Evolutionary conservation across 2,329 filamentous ascomycete genomes (phyloP), one percentile per base, ranked within the genome.

Genomic region (Claviceps paspali): DNA sequence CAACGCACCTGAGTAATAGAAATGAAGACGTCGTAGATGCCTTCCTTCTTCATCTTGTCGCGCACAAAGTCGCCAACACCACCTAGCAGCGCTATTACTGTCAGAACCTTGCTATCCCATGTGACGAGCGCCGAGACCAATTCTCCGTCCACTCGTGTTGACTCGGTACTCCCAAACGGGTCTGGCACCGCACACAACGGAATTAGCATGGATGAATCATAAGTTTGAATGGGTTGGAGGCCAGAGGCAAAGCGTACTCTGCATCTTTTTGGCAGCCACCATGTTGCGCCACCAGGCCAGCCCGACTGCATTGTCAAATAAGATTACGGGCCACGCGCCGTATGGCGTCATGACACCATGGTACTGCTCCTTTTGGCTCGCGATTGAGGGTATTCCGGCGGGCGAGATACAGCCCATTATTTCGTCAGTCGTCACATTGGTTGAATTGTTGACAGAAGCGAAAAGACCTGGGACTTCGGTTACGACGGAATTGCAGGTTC

Each of bases 91-190:
- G 60, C 53, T 14, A 54, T 47, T 0, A 63, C 59, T 0, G 59
- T 64, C 8, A 57, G 57, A 6, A 63, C 47, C 38, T 64, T 64
- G 43, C 59, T 62, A 35, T 63, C 61, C 61, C 61, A 64, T 1
- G 57, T 61, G 3, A 63, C 48, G 5, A 63, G 53, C 1, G 57
- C 55, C 1, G 59, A 61, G 14, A 60, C 53, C 0, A 51, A 49
- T 9, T 55, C 50, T 8, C 61, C 61, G 35, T 64, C 60, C 2
- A 59, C 43, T 12, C 56, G 48, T 5, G 56, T 56, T 2, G 57
- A 57, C 43, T 63, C 61, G 2, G 59, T 62, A 19, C 33, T 38
- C 9, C 61, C 61, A 17, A 59, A 63, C 0, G 52, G 52, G 38
- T 59, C 56, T 59, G 11, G 6, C 18, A 17, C 3, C 12, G 10